A percentile compares a stretch with the other conserved stretches of the same genome.
Conservation (phyloP, 2,329 filamentous ascomycete species). For the Pseudogymnoascus sp. region DNA sequence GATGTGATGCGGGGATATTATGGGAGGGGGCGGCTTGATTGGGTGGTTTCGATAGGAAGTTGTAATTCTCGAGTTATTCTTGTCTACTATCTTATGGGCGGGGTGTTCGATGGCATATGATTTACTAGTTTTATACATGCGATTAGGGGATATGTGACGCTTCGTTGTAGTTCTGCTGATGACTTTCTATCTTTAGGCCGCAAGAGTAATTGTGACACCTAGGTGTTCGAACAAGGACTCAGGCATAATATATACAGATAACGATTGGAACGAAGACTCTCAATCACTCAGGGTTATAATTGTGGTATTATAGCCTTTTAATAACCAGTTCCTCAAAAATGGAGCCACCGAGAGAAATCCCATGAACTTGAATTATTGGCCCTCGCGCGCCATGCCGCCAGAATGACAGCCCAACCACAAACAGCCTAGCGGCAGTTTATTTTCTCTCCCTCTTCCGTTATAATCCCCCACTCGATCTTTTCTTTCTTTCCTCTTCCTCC, state of each 20-base stretch:
- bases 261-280: neutral
- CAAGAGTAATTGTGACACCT: neutral
- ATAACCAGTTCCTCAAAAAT: neutral
- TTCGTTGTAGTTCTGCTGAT: neutral
- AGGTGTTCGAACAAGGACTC: neutral
- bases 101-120: neutral
- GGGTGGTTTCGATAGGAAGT: neutral
- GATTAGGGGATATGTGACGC: neutral
- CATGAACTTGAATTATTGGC: neutral
- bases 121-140: neutral
- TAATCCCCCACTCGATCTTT: neutral
- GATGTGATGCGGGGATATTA: neutral
- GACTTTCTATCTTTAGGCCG: neutral
- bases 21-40: neutral
- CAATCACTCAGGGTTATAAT: neutral
- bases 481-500: neutral
- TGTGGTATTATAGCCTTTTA: neutral
- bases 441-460: neutral
- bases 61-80: constrained; percentile 5
- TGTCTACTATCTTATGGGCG: constrained; percentile 3
- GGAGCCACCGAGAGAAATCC: neutral
- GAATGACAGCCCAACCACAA: neutral
- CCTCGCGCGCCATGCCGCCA: neutral
- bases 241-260: neutral
- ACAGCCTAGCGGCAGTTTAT: neutral